Conservation (phyloP, 2,329 filamentous ascomycete species). For the Emergomyces africanus region DNA sequence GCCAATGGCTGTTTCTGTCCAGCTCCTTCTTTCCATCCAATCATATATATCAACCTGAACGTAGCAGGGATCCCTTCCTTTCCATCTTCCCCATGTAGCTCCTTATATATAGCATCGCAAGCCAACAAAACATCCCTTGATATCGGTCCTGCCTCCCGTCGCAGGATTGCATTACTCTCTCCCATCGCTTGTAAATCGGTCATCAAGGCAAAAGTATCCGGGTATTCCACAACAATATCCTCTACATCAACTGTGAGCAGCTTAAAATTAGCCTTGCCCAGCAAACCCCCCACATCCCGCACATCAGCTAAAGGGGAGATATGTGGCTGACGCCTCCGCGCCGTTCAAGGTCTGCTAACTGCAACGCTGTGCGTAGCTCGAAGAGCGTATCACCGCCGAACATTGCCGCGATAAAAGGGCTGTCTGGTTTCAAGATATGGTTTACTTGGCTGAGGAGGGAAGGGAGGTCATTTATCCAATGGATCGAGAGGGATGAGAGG, state of each 20-base stretch:
- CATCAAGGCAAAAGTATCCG: constrained; percentile 82
- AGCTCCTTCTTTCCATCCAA: constrained; percentile 84
- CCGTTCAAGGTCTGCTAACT: constrained; percentile 82
- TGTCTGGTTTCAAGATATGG: constrained; percentile 73
- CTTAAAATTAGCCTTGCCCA: constrained; percentile 83
- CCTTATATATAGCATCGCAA: constrained; percentile 75
- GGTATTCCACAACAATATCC: constrained; percentile 92
- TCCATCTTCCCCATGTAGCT: constrained; percentile 74
- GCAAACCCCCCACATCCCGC: constrained; percentile 72
- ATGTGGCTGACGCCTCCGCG: constrained; percentile 80
- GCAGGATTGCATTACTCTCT: constrained; percentile 77
- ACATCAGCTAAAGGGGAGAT: constrained; percentile 89
- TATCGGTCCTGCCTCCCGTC: constrained; percentile 69
- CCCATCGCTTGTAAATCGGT: constrained; percentile 92
- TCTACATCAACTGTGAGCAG: constrained; percentile 95
- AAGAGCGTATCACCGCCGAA: constrained; percentile 88
- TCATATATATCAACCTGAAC: constrained; percentile 95
- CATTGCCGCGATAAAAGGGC: constrained; percentile 91
- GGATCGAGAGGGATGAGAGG: constrained; percentile 74
- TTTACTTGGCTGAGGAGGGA: constrained; percentile 76
- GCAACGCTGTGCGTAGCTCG: constrained; percentile 83
- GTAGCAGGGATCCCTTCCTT: constrained; percentile 60
- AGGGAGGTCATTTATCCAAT: constrained; percentile 97
- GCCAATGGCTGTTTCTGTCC: constrained; percentile 67
- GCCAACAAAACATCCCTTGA: constrained; percentile 74